Base-by-base conservation (phyloP, 1,284 basidiomycete genomes). In the Cryptococcus sp. region DNA sequence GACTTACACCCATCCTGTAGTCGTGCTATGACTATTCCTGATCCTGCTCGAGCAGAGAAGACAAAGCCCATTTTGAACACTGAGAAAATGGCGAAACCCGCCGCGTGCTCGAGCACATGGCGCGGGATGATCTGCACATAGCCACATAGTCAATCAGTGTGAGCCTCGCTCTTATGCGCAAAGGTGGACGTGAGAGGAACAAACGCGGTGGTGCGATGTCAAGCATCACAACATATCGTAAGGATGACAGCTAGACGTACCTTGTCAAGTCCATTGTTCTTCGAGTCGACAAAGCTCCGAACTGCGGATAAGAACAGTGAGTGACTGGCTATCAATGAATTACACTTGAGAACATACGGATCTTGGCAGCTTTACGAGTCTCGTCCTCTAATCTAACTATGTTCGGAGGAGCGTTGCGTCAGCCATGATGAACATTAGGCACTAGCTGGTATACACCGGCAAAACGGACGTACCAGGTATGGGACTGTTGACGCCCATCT, bases 1-100 rank as follows among this genome's bases (percentile, higher is more conserved):
- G 29, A 82, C 89, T 80, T 72, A 91, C 90, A 80, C 64, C 93
- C 95, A 77, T 96, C 85, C 3, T 86, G 82, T 17, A 93, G 81
- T 61, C 83, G 86, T 4, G 93, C 93, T 48, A 99, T 93, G 25
- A 98, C 96, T 13, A 99, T 80, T 1, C 95, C 95, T 29, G 87
- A 88, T 5, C 95, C 95, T 20, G 88, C 96, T 52, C 84, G 74
- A 1, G 82, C 84, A 11, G 80, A 81, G 61, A 85, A 79, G 3
- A 85, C 65, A 70, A 85, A 85, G 6, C 84, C 84, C 41, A 76
- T 76, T 65, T 80, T 80, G 54, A 80, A 88, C 79, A 81, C 80
- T 11, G 80, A 80, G 66, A 80, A 82, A 64, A 84, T 81, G 23
- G 81, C 82, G 59, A 84, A 84, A 1, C 83, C 84, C 43, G 78